Base-by-base conservation (phyloP, 306 rosid species). In the Castanea mollissima region DNA sequence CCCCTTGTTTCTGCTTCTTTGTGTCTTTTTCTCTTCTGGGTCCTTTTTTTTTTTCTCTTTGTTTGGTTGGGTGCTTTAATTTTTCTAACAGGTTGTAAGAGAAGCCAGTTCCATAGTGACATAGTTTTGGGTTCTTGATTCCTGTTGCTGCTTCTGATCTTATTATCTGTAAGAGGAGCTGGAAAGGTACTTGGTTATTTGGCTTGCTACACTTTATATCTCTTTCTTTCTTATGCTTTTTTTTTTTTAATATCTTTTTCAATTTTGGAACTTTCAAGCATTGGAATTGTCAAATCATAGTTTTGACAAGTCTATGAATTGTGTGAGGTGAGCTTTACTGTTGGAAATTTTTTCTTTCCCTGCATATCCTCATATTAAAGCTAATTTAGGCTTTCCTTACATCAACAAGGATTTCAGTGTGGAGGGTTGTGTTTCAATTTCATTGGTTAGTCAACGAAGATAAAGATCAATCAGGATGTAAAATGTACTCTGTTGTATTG, bases 141-240 rank as follows among this genome's bases (percentile, higher is more conserved):
- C 46, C 65, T 57, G 38, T 71, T 73, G 49, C 5, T 73, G 75
- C 65, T 74, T 51, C 80, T 83, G 35, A 57, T 84, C 72, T 23
- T 62, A 18, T 82, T 13, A 23, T 70, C 74, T 60, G 16, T 34
- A 16, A 31, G 21, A 69, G 79, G 74, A 78, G 73, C 85, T 81
- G 74, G 75, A 69, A 74, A 54, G 83, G 73, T 57, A 80, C 86
- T 6, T 82, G 73, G 32, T 76, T 68, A 57, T 49, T 55, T n/a
- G 75, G 20, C 20, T 80, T 49, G 54, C 5, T 62, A 31, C 34
- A 74, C 34, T 51, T 38, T 6, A 6, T 55, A 4, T 25, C 70
- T 29, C 69, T 73, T 60, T 74, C 23, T 9, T 23, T 71, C 62
- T 55, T 20, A 9, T 25, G 44, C 55, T 29, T 62, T 19, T 80